A percentile compares a stretch with the other conserved stretches of the same genome.
Conservation (phyloP, 805 yeast genomes). For the Zygotorulaspora sp. region DNA sequence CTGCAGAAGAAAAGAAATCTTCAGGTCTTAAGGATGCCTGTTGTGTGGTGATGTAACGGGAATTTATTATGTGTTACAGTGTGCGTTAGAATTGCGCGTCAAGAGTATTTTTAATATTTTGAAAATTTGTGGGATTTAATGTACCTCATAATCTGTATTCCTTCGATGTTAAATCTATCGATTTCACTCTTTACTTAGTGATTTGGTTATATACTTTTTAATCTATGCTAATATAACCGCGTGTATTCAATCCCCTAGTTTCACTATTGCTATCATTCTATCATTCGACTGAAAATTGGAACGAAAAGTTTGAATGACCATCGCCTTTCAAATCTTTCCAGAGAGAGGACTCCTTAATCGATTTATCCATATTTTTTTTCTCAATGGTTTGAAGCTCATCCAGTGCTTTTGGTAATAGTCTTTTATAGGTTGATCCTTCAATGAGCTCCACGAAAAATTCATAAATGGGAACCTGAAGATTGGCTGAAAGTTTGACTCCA, state of each 20-base stretch:
- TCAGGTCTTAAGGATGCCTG: conserved; percentile 8
- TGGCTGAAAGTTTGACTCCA: conserved; percentile 45
- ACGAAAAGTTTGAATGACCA: conserved; percentile 3
- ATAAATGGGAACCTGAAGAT: conserved; percentile 49
- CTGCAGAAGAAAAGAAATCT: conserved; percentile 5
- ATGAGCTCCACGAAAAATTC: conserved; percentile 56
- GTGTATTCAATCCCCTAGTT: no score
- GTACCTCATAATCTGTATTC: no score
- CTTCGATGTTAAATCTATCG: no score
- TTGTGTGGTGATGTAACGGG: conserved; percentile 15
- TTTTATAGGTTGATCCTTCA: conserved; percentile 35
- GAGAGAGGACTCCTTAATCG: conserved; percentile 41
- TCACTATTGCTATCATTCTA: no score
- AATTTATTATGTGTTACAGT: no score
- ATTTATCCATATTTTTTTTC: conserved; percentile 24
- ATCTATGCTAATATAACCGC: no score
- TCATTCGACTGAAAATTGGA: conserved; percentile 6
- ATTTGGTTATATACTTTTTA: no score
- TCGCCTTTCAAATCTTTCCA: conserved; percentile 47
- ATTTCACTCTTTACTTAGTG: no score
- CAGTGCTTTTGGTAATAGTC: conserved; percentile 37
- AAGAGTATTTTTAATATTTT: no score
- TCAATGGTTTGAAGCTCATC: conserved; percentile 36
- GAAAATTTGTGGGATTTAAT: no score
- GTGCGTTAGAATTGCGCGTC: no score